A percentile compares a stretch with the other conserved stretches of the same genome.
Conservation (phyloP, 2,329 filamentous ascomycete species). For the Aureobasidium sp. region DNA sequence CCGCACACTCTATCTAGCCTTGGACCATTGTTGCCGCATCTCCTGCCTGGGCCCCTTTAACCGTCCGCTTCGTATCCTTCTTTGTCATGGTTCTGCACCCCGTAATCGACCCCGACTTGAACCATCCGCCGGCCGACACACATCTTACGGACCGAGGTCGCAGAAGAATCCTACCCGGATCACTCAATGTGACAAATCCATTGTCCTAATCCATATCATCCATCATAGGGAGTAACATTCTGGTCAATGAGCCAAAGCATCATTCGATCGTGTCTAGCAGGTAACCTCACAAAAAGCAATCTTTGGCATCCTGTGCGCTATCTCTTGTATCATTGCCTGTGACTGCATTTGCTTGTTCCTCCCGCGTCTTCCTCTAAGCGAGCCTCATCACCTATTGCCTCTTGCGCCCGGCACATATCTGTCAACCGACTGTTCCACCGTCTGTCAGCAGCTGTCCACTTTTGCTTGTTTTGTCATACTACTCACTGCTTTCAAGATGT, state of each 20-base stretch:
- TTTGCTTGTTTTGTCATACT: not conserved
- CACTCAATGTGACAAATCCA: not conserved
- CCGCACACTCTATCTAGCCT: not conserved
- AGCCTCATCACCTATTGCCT: not conserved
- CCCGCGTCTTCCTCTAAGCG: not conserved
- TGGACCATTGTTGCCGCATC: not conserved
- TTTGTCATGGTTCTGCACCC: not conserved
- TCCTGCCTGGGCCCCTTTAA: not conserved
- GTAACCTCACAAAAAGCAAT: not conserved
- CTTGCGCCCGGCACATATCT: constrained; percentile 9
- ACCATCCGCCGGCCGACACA: not conserved
- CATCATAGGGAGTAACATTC: not conserved
- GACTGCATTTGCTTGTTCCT: not conserved
- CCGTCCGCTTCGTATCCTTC: not conserved
- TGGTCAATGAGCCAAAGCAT: not conserved
- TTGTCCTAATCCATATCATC: not conserved
- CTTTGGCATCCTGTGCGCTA: not conserved
- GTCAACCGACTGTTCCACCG: not conserved
- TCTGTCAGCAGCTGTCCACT: not conserved
- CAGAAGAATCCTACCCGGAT: not conserved
- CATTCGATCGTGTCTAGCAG: not conserved
- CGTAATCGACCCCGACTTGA: not conserved
- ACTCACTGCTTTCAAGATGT: constrained; percentile 49
- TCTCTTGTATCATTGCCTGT: not conserved
- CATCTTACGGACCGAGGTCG: not conserved